A percentile compares a stretch with the other conserved stretches of the same genome.
Conservation (phyloP, 352 stramenopile genomes). For the Phytophthora rubi region DNA sequence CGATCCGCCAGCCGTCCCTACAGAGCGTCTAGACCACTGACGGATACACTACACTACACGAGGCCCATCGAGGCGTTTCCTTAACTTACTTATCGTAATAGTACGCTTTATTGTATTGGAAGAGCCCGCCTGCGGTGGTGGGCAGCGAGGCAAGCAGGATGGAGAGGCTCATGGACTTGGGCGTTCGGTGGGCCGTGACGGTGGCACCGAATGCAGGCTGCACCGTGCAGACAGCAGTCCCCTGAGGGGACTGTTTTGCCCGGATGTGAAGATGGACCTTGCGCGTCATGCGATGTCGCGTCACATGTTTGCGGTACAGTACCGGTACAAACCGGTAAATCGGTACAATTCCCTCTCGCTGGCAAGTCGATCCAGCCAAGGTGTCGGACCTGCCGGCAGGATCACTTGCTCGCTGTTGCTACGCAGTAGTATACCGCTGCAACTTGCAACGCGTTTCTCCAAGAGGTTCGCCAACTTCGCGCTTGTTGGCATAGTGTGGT, state of each 20-base stretch:
- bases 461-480: too few species aligned
- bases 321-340: too few species aligned
- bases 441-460: too few species aligned
- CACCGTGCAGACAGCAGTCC: slow-evolving; percentile 1
- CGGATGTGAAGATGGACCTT: slow-evolving; percentile 6
- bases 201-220: too few species aligned
- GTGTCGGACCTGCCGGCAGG: too few species aligned
- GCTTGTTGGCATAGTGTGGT: too few species aligned
- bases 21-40: slow-evolving; percentile 35
- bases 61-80: slow-evolving; percentile 11
- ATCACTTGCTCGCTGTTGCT: too few species aligned
- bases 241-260: not conserved
- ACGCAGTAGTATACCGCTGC: too few species aligned
- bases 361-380: too few species aligned
- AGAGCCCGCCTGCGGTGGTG: not conserved
- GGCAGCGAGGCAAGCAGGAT: not conserved
- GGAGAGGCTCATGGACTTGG: not conserved
- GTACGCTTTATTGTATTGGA: slow-evolving; percentile 39
- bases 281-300: slow-evolving; percentile 15
- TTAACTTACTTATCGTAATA: slow-evolving; percentile 45
- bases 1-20: slow-evolving; percentile 40
- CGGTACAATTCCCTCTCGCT: not conserved
- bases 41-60: slow-evolving; percentile 11
- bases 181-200: not conserved
- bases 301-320: slow-evolving; percentile 7